Evolutionary conservation across 148 eudicot genomes (phyloP).

Genomic region (Chenopodium formosanum): DNA sequence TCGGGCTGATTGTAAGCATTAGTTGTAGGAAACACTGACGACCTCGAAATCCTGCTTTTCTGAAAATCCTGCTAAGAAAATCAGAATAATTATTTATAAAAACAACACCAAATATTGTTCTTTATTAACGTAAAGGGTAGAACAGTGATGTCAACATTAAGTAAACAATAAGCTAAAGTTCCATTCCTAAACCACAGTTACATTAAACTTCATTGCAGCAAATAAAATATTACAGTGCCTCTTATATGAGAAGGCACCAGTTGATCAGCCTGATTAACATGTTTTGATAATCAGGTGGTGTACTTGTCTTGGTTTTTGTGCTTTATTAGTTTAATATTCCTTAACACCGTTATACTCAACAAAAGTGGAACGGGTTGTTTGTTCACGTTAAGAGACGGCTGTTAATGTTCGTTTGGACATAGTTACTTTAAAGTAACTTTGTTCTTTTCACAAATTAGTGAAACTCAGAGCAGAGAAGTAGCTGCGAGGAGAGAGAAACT

Average conservation of each 20-base stretch:
- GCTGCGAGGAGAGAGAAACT: no score
- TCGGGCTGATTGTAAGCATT: conserved; percentile 72
- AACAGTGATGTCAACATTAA: background rate
- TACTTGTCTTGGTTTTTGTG: no score
- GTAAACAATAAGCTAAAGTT: background rate
- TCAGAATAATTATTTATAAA: background rate
- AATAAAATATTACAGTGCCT: background rate
- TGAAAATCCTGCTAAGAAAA: conserved; percentile 72
- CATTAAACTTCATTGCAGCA: background rate
- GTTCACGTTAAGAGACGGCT: no score
- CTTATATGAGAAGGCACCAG: background rate
- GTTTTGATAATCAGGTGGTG: no score
- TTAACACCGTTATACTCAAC: no score
- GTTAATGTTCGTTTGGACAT: no score
- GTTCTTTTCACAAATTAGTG: no score
- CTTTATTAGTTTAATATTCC: no score
- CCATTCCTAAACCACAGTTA: background rate
- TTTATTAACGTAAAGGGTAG: background rate
- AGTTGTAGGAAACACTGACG: conserved; percentile 70
- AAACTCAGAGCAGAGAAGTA: no score
- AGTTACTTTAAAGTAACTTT: no score
- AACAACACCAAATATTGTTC: background rate
- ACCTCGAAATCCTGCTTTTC: conserved; percentile 81
- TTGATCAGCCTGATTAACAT: no score
- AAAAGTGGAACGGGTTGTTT: no score